These are phyloP conservation scores for Stachybotrys chlorohalonatus DNA, from an alignment of 2,329 filamentous ascomycete species.

Conservation along the genomic window DNA sequence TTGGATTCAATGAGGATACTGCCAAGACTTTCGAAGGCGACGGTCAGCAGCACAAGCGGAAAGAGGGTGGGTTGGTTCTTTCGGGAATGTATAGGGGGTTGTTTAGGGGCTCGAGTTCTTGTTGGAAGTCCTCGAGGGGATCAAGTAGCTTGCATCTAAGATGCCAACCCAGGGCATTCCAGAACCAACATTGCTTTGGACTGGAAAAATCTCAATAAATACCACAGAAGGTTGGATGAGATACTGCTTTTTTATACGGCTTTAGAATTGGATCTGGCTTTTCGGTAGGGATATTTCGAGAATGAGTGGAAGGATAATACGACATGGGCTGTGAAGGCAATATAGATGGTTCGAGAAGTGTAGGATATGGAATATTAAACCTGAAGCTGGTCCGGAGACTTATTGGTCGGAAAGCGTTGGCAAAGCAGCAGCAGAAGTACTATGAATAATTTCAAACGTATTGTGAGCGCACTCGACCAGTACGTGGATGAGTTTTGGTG, in stretches of 20 bases:
- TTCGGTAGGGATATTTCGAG: constrained; percentile 6
- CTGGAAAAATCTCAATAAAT: constrained; percentile 5
- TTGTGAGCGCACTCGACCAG: constrained; percentile 1
- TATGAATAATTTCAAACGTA: constrained; percentile 2
- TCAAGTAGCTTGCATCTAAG: constrained; percentile 1
- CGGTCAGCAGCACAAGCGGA: constrained; percentile 2
- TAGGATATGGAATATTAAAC: neutral
- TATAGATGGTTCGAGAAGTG: constrained; percentile 2
- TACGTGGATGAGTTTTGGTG: neutral
- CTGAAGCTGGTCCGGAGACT: neutral
- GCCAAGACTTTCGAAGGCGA: constrained; percentile 7
- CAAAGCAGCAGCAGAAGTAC: constrained; percentile 3
- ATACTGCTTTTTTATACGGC: constrained; percentile 4
- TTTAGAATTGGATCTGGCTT: constrained; percentile 4
- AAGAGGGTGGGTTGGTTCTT: constrained; percentile 6
- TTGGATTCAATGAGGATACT: constrained; percentile 4
- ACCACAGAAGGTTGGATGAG: constrained; percentile 4
- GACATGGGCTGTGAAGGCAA: constrained; percentile 2
- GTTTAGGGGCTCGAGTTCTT: constrained; percentile 5
- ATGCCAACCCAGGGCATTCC: constrained; percentile 4
- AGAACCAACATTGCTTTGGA: constrained; percentile 4
- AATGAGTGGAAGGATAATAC: neutral
- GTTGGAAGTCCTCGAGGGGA: constrained; percentile 1
- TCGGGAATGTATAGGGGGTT: constrained; percentile 5
- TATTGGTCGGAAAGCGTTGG: neutral